These are phyloP conservation scores for Populus nigra DNA, from an alignment of 345 rosid species.

Conservation along the genomic window DNA sequence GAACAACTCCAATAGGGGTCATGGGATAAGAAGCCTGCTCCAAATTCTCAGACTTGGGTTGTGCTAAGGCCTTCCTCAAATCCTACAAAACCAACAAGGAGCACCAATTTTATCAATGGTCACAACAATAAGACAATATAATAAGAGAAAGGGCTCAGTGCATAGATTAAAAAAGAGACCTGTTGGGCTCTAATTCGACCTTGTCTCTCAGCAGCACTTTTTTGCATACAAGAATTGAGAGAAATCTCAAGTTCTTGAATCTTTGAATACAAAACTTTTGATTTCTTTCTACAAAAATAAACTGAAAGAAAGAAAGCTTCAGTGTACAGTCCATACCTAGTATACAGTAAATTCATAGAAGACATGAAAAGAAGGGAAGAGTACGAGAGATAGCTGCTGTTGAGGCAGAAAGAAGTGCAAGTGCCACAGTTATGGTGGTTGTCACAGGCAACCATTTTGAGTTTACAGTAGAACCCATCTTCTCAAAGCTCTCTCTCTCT, in stretches of 20 bases:
- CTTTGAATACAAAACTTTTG: constrained; percentile 33
- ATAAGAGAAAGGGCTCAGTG: not conserved
- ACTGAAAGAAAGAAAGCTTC: constrained; percentile 27
- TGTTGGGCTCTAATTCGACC: constrained; percentile 89
- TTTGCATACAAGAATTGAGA: constrained; percentile 54
- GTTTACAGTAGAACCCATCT: constrained; percentile 12
- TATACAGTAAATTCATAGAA: not conserved
- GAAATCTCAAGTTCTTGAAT: constrained; percentile 53
- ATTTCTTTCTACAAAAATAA: constrained; percentile 46
- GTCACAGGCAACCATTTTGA: constrained; percentile 18
- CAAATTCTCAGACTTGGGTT: constrained; percentile 35
- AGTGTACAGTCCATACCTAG: not conserved
- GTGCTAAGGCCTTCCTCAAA: constrained; percentile 63
- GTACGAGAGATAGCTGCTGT: constrained; percentile 37
- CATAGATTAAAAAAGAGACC: constrained; percentile 31
- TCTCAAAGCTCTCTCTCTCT: not conserved
- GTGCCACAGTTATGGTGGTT: constrained; percentile 17
- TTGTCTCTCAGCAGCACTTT: constrained; percentile 77
- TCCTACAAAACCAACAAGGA: constrained; percentile 37
- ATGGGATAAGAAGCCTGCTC: constrained; percentile 56
- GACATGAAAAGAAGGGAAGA: not conserved
- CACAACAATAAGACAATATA: not conserved
- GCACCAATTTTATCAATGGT: not conserved
- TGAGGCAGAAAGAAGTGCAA: constrained; percentile 38
- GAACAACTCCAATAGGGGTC: constrained; percentile 71